Percentiles rank a stretch among this genome's conserved stretches.
These are phyloP conservation scores for Magnaporthales sp. DNA, from an alignment of 2,329 filamentous ascomycete species.

Conservation along the genomic window DNA sequence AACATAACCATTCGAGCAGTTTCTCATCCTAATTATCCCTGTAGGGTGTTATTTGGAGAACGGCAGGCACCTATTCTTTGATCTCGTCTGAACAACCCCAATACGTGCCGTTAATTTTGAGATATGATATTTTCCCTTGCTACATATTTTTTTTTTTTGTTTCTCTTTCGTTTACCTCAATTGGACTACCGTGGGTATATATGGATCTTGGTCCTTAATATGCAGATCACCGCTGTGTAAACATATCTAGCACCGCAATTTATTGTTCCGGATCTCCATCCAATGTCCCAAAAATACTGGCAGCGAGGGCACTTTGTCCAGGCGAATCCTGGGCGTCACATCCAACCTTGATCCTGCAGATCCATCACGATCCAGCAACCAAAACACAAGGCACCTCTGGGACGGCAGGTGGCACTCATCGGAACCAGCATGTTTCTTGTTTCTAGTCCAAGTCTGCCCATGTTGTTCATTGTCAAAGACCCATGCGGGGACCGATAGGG, in stretches of 20 bases:
- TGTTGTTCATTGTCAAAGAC: not conserved
- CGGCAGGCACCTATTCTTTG: too few relatives aligned
- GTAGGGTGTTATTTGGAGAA: not conserved
- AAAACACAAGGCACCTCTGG: not conserved
- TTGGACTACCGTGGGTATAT: not conserved
- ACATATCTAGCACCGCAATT: not conserved
- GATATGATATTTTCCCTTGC: too few relatives aligned
- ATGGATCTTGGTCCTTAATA: not conserved
- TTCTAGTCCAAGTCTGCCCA: not conserved
- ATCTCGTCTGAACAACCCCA: too few relatives aligned
- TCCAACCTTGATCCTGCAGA: not conserved
- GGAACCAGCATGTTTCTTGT: not conserved
- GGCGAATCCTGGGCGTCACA: not conserved
- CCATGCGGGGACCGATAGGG: too few relatives aligned
- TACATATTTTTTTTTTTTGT: not conserved
- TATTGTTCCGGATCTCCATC: not conserved
- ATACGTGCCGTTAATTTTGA: too few relatives aligned
- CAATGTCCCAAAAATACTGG: not conserved
- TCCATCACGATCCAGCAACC: not conserved
- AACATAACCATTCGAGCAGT: not conserved
- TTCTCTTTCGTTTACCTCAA: not conserved
- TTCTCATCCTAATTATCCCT: not conserved
- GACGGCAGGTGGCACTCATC: not conserved
- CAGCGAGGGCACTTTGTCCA: not conserved
- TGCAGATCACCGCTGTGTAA: not conserved